Evolutionary conservation across 306 rosid genomes (phyloP).

Genomic region (Trichosanthes truncata): DNA sequence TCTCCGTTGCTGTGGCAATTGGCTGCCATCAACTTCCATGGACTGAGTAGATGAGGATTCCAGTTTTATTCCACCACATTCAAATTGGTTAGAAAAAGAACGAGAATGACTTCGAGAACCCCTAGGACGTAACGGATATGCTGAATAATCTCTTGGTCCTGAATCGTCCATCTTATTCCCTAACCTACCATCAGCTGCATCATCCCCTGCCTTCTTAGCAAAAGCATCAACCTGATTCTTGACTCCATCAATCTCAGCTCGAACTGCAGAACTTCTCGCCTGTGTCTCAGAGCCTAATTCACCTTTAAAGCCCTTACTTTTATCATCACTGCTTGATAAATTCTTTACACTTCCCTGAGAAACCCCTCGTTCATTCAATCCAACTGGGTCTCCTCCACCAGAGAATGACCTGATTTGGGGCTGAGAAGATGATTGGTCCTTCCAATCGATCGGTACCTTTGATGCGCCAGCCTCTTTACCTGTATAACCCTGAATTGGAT

Average conservation of each 20-base stretch:
- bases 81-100: slow-evolving; percentile 69
- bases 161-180: slow-evolving; percentile 31
- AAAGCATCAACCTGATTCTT: slow-evolving; percentile 22
- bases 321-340: slow-evolving; percentile 25
- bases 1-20: slow-evolving; percentile 35
- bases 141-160: slow-evolving; percentile 34
- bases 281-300: slow-evolving; percentile 21
- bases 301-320: slow-evolving; percentile 27
- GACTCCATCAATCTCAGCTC: slow-evolving; percentile 21
- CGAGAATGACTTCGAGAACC: slow-evolving; percentile 54
- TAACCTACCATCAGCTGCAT: slow-evolving; percentile 28
- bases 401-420: slow-evolving; percentile 16
- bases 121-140: slow-evolving; percentile 36
- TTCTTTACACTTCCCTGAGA: slow-evolving; percentile 25
- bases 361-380: slow-evolving; percentile 35
- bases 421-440: slow-evolving; percentile 29
- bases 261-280: slow-evolving; percentile 17
- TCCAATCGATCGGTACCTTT: slow-evolving; percentile 21
- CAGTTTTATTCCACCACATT: slow-evolving; percentile 44
- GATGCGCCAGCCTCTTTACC: slow-evolving; percentile 27
- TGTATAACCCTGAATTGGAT: background rate
- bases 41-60: slow-evolving; percentile 31
- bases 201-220: slow-evolving; percentile 24
- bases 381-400: slow-evolving; percentile 24
- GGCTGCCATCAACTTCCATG: slow-evolving; percentile 32